These are phyloP conservation scores for Senna siamea DNA, from an alignment of 306 rosid genomes.

Conservation along the genomic window DNA sequence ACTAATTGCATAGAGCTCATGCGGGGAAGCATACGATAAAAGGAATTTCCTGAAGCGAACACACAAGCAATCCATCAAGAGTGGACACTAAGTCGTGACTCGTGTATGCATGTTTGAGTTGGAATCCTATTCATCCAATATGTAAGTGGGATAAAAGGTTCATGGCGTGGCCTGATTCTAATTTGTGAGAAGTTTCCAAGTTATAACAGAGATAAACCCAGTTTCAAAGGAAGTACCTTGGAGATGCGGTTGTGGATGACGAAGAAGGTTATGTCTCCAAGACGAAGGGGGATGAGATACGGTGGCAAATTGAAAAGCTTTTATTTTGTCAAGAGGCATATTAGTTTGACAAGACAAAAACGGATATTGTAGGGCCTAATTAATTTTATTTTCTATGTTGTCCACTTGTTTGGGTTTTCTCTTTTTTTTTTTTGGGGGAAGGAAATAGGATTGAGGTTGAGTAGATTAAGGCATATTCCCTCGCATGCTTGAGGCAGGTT, in stretches of 20 bases:
- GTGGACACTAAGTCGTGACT: neutral
- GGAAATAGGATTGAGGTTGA: constrained; percentile 1
- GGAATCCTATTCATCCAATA: constrained; percentile 4
- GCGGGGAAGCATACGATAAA: neutral
- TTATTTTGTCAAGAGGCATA: neutral
- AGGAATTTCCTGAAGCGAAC: neutral
- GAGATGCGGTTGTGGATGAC: constrained; percentile 21
- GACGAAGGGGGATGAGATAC: constrained; percentile 8
- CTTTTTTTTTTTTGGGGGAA: neutral
- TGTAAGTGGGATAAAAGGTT: neutral
- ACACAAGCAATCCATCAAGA: constrained; percentile 9
- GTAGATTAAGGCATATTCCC: neutral
- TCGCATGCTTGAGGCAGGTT: neutral
- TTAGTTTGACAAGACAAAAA: neutral
- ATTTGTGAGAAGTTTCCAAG: neutral
- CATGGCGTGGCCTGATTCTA: neutral
- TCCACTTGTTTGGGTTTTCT: neutral
- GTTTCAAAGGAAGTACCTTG: constrained; percentile 38
- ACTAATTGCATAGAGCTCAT: constrained; percentile 11
- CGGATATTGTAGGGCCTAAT: neutral
- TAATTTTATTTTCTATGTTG: neutral
- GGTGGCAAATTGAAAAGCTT: constrained; percentile 23
- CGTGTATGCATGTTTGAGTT: too few species aligned
- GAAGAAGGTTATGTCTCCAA: constrained; percentile 29
- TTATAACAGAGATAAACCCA: neutral